Evolutionary conservation across 1,284 basidiomycete genomes (phyloP).

Genomic region (Cerioporus squamosus): DNA sequence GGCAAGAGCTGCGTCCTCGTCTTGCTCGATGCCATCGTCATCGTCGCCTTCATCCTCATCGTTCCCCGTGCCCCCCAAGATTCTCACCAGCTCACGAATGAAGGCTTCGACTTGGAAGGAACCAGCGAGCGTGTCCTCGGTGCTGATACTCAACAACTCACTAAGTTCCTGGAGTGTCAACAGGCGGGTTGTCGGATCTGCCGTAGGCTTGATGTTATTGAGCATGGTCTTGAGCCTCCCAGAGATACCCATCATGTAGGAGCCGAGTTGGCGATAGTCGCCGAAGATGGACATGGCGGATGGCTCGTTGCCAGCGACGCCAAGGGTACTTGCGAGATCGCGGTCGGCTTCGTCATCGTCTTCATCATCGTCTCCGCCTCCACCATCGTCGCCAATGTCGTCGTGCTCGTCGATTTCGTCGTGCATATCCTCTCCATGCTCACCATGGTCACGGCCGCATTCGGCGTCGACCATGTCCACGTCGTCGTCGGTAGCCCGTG

Average conservation of each 20-base stretch:
- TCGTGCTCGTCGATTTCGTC: constrained; percentile 40
- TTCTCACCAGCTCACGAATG: constrained; percentile 90
- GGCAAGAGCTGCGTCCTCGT: constrained; percentile 86
- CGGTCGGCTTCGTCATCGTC: constrained; percentile 48
- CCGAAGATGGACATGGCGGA: constrained; percentile 80
- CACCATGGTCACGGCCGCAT: constrained; percentile 60
- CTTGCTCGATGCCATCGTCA: constrained; percentile 62
- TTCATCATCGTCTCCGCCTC: constrained; percentile 48
- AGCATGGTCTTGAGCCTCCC: constrained; percentile 89
- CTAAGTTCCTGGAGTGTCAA: constrained; percentile 93
- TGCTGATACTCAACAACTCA: constrained; percentile 94
- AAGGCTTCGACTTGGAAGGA: constrained; percentile 94
- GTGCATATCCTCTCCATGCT: constrained; percentile 51
- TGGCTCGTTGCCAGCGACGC: constrained; percentile 64
- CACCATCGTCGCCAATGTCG: constrained; percentile 46
- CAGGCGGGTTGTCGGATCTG: constrained; percentile 81
- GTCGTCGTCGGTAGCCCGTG: constrained; percentile 69
- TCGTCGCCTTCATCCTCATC: constrained; percentile 73
- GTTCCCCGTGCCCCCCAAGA: constrained; percentile 83
- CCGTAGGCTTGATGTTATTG: constrained; percentile 84
- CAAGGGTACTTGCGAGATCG: constrained; percentile 33
- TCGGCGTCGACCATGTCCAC: constrained; percentile 76
- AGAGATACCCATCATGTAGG: constrained; percentile 89
- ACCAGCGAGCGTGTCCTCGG: constrained; percentile 95
- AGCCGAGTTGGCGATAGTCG: constrained; percentile 84